phyloP scores from a whole-genome alignment of 2,329 filamentous ascomycete species.

The Paraphaeosphaeria sporulosa region DNA sequence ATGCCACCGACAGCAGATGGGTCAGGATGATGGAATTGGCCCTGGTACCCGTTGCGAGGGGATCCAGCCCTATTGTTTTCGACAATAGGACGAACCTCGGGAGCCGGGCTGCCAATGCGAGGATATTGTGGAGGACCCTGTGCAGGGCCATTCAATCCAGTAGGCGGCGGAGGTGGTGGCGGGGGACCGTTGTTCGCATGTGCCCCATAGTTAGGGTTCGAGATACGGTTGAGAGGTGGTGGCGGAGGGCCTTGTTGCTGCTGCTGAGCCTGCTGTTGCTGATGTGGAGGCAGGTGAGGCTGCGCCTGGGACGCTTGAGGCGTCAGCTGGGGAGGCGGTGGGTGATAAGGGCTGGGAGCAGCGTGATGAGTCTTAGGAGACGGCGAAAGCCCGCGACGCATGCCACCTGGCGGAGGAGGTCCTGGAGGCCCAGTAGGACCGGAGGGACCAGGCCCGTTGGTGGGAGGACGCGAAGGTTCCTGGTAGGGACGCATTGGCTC shows the following conservation, averaged over 20 bases:
- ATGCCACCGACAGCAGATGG: slow-evolving; percentile 65
- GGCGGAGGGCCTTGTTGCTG: slow-evolving; percentile 45
- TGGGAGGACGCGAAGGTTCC: slow-evolving; percentile 66
- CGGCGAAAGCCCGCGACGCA: slow-evolving; percentile 62
- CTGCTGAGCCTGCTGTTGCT: slow-evolving; percentile 26
- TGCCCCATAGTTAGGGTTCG: slow-evolving; percentile 57
- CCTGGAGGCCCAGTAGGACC: slow-evolving; percentile 48
- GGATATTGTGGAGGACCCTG: slow-evolving; percentile 70
- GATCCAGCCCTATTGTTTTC: slow-evolving; percentile 88
- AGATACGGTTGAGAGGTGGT: slow-evolving; percentile 54
- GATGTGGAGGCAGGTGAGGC: slow-evolving; percentile 47
- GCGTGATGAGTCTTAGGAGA: slow-evolving; percentile 67
- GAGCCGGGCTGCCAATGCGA: slow-evolving; percentile 75
- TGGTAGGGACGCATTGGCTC: slow-evolving; percentile 75
- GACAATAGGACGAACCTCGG: slow-evolving; percentile 81
- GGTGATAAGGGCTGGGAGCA: slow-evolving; percentile 60
- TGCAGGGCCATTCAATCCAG: slow-evolving; percentile 55
- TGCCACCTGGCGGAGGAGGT: slow-evolving; percentile 48
- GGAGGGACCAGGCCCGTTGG: slow-evolving; percentile 53
- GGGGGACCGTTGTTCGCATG: slow-evolving; percentile 56
- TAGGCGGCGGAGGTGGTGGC: slow-evolving; percentile 68
- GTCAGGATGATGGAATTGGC: slow-evolving; percentile 80
- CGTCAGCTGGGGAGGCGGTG: slow-evolving; percentile 53
- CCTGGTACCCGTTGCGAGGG: slow-evolving; percentile 86
- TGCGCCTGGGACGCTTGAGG: slow-evolving; percentile 61